Percentiles rank a stretch among this genome's conserved stretches.
Evolutionary conservation across 495 filamentous ascomycete genomes (phyloP).

Genomic region (Lasiosphaeria ovina): DNA sequence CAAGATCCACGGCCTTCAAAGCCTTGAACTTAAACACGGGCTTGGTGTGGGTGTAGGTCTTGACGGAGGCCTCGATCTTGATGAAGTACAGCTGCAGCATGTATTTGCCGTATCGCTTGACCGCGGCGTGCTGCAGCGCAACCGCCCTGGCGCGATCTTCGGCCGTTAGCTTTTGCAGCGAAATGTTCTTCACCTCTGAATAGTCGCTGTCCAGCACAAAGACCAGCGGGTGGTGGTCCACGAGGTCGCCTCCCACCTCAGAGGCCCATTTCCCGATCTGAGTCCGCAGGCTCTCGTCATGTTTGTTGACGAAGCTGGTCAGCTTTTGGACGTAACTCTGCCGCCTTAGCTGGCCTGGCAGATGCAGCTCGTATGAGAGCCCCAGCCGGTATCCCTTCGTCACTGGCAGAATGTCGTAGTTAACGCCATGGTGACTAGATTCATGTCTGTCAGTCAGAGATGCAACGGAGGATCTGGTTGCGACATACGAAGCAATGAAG

Average conservation of each 20-base stretch:
- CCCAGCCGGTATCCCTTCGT: slow-evolving; percentile 5
- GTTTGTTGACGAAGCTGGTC: not conserved
- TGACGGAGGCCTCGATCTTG: not conserved
- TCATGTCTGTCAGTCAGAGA: not conserved
- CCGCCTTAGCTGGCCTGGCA: not conserved
- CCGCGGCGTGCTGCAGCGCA: not conserved
- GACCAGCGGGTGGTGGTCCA: slow-evolving; percentile 2
- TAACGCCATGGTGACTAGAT: slow-evolving; percentile 4
- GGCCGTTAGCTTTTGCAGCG: not conserved
- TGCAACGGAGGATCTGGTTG: not conserved
- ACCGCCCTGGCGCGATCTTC: slow-evolving; percentile 7
- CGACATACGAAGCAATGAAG: slow-evolving; percentile 8
- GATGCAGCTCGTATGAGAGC: slow-evolving; percentile 7
- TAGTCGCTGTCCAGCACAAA: slow-evolving; percentile 3
- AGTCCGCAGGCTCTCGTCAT: no score
- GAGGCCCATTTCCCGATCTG: not conserved
- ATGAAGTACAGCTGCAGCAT: not conserved
- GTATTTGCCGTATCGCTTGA: not conserved
- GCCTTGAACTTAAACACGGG: not conserved
- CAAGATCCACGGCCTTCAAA: not conserved
- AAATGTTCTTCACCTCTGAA: not conserved
- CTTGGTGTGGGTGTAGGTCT: not conserved
- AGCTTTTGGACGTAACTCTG: not conserved
- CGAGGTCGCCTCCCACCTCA: not conserved
- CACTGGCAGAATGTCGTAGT: not conserved